A percentile compares a stretch with the other conserved stretches of the same genome.
phyloP scores from a whole-genome alignment of 2,329 filamentous ascomycete species.

The Aspergillus pseudoglaucus region DNA sequence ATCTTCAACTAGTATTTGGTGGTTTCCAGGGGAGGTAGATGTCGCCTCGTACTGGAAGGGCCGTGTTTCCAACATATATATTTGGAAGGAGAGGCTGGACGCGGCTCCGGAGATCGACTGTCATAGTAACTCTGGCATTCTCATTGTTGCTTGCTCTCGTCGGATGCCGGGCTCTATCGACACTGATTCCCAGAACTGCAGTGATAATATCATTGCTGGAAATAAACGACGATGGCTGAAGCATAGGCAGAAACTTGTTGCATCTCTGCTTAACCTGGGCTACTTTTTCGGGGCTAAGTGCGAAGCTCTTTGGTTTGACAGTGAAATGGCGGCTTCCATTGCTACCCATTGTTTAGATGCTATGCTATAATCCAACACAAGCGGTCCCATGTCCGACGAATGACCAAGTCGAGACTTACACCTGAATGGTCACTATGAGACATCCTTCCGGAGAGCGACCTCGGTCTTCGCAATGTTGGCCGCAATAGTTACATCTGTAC shows the following conservation, averaged over 20 bases:
- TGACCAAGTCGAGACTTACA: constrained; percentile 1
- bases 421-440: constrained; percentile 1
- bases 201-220: constrained; percentile 5
- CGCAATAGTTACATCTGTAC: neutral
- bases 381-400: neutral
- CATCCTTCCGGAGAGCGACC: neutral
- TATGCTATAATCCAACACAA: constrained; percentile 1
- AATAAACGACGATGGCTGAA: neutral
- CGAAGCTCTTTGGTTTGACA: neutral
- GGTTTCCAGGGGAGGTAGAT: neutral
- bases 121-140: neutral
- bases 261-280: neutral
- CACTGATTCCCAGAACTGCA: constrained; percentile 1
- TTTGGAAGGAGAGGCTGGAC: constrained; percentile 2
- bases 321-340: constrained; percentile 1
- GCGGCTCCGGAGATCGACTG: constrained; percentile 1
- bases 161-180: neutral
- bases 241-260: neutral
- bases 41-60: neutral
- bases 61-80: constrained; percentile 2
- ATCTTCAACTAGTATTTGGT: neutral
- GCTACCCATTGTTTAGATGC: constrained; percentile 1
- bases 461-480: neutral
- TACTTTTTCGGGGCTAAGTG: constrained; percentile 1
- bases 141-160: neutral